A percentile compares a stretch with the other conserved stretches of the same genome.
These are phyloP conservation scores for Cairneyella variabilis DNA, from an alignment of 495 filamentous ascomycete species.

Conservation along the genomic window DNA sequence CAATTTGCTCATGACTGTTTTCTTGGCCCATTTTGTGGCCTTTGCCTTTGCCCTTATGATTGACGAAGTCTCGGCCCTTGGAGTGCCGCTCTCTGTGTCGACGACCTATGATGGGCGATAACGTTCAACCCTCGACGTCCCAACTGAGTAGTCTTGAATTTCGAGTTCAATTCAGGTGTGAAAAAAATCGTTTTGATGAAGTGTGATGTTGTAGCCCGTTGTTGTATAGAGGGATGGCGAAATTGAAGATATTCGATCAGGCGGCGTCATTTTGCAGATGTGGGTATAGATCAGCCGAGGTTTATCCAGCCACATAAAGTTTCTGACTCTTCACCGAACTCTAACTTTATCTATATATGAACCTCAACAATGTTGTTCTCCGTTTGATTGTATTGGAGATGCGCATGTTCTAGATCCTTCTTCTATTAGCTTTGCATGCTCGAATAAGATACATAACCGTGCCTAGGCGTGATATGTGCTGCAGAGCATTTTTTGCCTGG, in stretches of 20 bases:
- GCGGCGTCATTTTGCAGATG: neutral
- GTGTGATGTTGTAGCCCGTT: neutral
- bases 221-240: too few relatives aligned
- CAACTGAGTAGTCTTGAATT: neutral
- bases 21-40: constrained; percentile 64
- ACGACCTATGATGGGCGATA: constrained; percentile 21
- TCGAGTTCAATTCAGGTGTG: neutral
- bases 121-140: too few relatives aligned
- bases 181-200: neutral
- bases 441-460: too few relatives aligned
- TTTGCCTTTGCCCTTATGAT: neutral
- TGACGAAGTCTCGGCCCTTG: constrained; percentile 7
- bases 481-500: too few relatives aligned
- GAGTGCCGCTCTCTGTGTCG: constrained; percentile 20
- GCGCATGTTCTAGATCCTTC: too few relatives aligned
- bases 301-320: neutral
- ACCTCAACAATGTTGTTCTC: too few relatives aligned
- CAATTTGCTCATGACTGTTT: constrained; percentile 51
- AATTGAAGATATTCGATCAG: neutral
- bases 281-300: neutral
- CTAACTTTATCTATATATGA: too few relatives aligned
- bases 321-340: too few relatives aligned
- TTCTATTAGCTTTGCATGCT: too few relatives aligned
- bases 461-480: too few relatives aligned
- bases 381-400: too few relatives aligned